A percentile compares a stretch with the other conserved stretches of the same genome.
Conservation (phyloP, 2,329 filamentous ascomycete genomes). For the Ophidiomyces ophidiicola region DNA sequence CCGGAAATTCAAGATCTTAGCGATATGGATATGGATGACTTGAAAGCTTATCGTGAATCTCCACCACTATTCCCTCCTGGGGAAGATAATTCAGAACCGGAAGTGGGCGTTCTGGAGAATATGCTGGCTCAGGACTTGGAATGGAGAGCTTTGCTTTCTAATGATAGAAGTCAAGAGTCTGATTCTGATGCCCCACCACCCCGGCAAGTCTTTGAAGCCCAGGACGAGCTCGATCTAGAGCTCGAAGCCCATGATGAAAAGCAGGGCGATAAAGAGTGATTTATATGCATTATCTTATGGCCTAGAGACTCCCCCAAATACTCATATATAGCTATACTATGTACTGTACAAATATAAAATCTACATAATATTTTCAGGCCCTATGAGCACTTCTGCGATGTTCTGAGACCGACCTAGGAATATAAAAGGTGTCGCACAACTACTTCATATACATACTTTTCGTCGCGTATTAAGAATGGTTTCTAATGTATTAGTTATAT, state of each 20-base stretch:
- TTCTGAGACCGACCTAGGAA: too few relatives aligned
- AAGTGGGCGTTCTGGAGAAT: constrained; percentile 3
- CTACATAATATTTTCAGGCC: too few relatives aligned
- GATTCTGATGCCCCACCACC: background rate
- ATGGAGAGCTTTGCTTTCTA: constrained; percentile 1
- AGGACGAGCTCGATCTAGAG: constrained; percentile 13
- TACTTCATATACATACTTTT: too few relatives aligned
- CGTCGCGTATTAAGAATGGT: too few relatives aligned
- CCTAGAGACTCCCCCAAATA: too few relatives aligned
- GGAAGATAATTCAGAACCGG: constrained; percentile 7
- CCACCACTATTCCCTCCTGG: background rate
- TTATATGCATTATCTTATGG: too few relatives aligned
- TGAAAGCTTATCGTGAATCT: background rate
- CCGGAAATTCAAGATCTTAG: constrained; percentile 1
- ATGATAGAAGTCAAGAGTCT: background rate
- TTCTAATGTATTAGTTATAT: background rate
- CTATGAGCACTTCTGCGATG: too few relatives aligned
- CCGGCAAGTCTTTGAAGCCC: constrained; percentile 1
- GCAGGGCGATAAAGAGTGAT: background rate
- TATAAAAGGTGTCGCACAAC: too few relatives aligned
- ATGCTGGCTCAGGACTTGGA: constrained; percentile 12
- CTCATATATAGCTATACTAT: too few relatives aligned
- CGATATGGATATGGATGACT: background rate
- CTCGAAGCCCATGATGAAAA: constrained; percentile 3
- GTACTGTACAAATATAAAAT: too few relatives aligned